phyloP scores from a whole-genome alignment of 2,329 filamentous ascomycete genomes.

The Alternaria triticimaculans region DNA sequence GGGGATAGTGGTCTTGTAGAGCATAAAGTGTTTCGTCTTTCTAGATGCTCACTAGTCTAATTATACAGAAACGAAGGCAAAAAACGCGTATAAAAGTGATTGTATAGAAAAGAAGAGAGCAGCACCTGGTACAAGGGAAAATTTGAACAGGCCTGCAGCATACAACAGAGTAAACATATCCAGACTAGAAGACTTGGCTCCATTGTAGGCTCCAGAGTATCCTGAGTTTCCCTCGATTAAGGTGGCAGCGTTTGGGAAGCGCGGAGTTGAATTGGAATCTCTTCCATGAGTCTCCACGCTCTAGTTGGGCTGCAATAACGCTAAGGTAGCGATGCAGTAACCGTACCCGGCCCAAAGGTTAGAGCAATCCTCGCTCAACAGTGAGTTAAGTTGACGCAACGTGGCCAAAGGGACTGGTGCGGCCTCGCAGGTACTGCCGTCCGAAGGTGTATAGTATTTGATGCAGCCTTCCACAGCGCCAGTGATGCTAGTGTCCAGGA shows the following conservation, averaged over 20 bases:
- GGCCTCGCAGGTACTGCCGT: conserved; percentile 42
- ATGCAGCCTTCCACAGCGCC: conserved; percentile 34
- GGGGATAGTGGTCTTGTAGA: not conserved
- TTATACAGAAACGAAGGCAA: not conserved
- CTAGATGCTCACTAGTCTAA: not conserved
- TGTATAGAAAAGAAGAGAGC: not conserved
- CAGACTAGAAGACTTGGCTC: not conserved
- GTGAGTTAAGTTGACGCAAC: conserved; percentile 40
- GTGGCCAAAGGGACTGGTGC: conserved; percentile 36
- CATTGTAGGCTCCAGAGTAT: not conserved
- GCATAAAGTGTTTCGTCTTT: not conserved
- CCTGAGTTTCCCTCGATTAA: not conserved
- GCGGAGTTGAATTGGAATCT: not conserved
- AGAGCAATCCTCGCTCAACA: conserved; percentile 39
- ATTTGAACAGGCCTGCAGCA: not conserved
- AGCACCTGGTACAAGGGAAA: not conserved
- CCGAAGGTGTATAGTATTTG: conserved; percentile 39
- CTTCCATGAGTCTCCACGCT: not conserved
- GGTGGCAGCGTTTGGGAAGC: not conserved
- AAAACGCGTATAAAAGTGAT: not conserved
- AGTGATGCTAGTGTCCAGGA: conserved; percentile 5
- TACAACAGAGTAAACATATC: not conserved
- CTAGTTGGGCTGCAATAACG: not conserved
- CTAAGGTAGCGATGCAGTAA: conserved; percentile 40
- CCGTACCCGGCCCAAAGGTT: conserved; percentile 49